These are phyloP conservation scores for Dioscorea alata DNA, from an alignment of 106 monocot species.

Conservation along the genomic window DNA sequence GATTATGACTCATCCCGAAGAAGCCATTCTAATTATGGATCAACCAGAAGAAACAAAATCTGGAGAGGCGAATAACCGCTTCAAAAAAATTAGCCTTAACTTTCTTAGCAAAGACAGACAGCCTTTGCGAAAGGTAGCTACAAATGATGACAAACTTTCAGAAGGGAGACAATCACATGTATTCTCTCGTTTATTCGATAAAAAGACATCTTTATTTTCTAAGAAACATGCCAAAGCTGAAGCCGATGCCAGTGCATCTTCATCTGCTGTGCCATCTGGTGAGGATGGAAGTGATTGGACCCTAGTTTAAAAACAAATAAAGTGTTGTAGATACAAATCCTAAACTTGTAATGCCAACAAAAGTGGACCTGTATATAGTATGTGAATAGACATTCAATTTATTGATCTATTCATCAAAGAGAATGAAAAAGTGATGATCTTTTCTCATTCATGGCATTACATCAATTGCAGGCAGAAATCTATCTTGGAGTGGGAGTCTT, in stretches of 20 bases:
- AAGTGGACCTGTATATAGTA: background rate
- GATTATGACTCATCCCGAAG: constrained; percentile 55
- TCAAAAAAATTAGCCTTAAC: constrained; percentile 53
- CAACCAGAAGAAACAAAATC: constrained; percentile 30
- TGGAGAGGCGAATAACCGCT: constrained; percentile 36
- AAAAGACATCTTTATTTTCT: constrained; percentile 52
- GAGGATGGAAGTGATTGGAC: background rate
- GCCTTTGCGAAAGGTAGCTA: constrained; percentile 15
- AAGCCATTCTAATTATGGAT: constrained; percentile 36
- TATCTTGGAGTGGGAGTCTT: background rate
- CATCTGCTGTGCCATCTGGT: background rate
- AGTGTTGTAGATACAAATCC: background rate
- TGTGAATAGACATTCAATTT: background rate
- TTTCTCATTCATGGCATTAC: background rate
- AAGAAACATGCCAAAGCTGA: constrained; percentile 39
- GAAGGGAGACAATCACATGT: constrained; percentile 38
- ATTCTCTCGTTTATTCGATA: constrained; percentile 60
- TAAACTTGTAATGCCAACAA: background rate
- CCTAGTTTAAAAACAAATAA: background rate
- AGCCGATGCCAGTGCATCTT: background rate
- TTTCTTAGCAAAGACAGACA: constrained; percentile 53
- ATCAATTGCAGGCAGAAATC: background rate
- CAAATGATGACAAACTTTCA: constrained; percentile 53
- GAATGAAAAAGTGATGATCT: background rate
- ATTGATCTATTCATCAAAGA: background rate